Percentiles rank a stretch among this genome's conserved stretches.
These are phyloP conservation scores for Blastocystis hominis DNA, from an alignment of 352 stramenopile genomes.

Conservation along the genomic window DNA sequence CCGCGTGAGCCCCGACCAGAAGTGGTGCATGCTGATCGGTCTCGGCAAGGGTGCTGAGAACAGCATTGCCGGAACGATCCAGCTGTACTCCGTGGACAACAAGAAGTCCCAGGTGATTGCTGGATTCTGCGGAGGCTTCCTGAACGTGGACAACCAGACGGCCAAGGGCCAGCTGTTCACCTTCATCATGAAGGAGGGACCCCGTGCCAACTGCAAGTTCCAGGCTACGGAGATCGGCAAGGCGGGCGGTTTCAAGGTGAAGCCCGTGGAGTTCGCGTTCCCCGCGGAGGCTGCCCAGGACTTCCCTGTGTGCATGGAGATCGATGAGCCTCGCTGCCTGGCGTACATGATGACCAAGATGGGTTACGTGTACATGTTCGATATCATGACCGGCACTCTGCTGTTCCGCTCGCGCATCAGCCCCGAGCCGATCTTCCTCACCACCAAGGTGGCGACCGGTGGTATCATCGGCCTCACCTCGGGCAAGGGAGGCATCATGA, in stretches of 20 bases:
- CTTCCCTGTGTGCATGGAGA: conserved; percentile 93
- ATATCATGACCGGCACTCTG: conserved; percentile 91
- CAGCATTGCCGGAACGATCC: conserved; percentile 78
- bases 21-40: conserved; percentile 94
- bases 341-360: conserved; percentile 99
- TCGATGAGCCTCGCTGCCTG: conserved; percentile 80
- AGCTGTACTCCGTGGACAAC: conserved; percentile 93
- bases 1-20: conserved; percentile 85
- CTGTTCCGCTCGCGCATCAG: conserved; percentile 92
- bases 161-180: conserved; percentile 69
- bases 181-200: conserved; percentile 79
- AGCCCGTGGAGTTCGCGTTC: conserved; percentile 84
- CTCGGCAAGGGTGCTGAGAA: conserved; percentile 83
- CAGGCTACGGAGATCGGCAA: conserved; percentile 98
- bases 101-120: conserved; percentile 93
- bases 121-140: conserved; percentile 89
- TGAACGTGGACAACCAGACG: conserved; percentile 77
- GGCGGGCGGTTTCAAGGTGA: conserved; percentile 83
- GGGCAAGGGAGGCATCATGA: conserved; percentile 85
- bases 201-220: conserved; percentile 32
- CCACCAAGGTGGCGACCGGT: conserved; percentile 76
- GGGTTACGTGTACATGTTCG: conserved; percentile 98
- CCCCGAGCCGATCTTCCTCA: conserved; percentile 88
- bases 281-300: conserved; percentile 86
- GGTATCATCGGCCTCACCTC: conserved; percentile 93